Base-by-base conservation (phyloP, 352 stramenopile species). In the Phytophthora litchii region DNA sequence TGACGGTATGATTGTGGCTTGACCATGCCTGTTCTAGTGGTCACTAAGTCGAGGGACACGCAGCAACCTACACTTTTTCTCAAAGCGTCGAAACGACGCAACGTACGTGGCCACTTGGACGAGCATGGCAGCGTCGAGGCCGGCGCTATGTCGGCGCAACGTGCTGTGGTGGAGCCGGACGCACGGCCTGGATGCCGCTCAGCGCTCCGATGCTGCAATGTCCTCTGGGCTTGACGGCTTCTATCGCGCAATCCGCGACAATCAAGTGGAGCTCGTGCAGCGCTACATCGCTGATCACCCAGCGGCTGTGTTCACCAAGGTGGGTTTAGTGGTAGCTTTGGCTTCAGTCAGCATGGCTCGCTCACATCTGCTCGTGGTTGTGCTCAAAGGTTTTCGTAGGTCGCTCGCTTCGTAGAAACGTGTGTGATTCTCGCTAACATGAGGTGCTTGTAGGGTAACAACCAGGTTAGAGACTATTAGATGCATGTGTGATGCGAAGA, bases 281-380 rank as follows among this genome's bases (percentile, higher is more conserved):
- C 37, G 38, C 13, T 50, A 63, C 19, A 47, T 83, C 17, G 34
- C 46, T 27, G n/a, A 43, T n/a, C 53, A 71, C 21, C 70, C 76
- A 2, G 44, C 67, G n/a, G 54, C 61, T 46, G 44, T 70, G 21
- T 67, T 76, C 70, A 68, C 60, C 23, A 85, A 85, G 70, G 72
- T 85, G 43, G 44, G 53, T 40, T 23, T 1, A 27, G 13, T 16
- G 27, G 13, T 7, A 50, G 34, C 14, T 2, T 9, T 49, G 37
- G 29, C 19, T 60, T 58, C 20, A 37, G 16, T n/a, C 9, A 14
- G 3, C 16, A 9, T 29, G 8, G 23, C 37, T 7, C 13, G 3
- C 45, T 70, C 17, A 57, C 36, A 45, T 36, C 8, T 48, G 35
- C 27, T 49, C 37, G n/a, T 41, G 36, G 43, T 41, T 48, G 19